Conservation (phyloP, 108 stramenopile species). For the Pinguiococcus pyrenoidosus region DNA sequence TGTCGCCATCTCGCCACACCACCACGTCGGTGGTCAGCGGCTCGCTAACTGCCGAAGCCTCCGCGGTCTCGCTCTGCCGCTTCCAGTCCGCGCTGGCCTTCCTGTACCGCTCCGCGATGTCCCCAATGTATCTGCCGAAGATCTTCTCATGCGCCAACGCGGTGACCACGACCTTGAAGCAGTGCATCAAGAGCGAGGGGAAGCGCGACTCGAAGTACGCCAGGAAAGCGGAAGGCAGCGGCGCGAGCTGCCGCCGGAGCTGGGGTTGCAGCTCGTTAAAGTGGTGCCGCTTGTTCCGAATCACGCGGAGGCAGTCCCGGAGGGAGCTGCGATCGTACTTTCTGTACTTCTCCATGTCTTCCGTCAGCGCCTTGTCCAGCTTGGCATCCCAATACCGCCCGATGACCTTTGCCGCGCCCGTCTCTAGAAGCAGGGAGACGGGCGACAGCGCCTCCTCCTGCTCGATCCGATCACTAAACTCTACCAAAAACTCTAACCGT, state of each 20-base stretch:
- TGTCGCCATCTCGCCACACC: not conserved
- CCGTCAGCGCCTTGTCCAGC: slow-evolving; percentile 58
- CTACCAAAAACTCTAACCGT: slow-evolving; percentile 67
- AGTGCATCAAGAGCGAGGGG: slow-evolving; percentile 76
- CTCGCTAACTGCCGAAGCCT: no score
- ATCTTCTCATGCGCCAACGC: slow-evolving; percentile 14
- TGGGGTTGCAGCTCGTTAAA: slow-evolving; percentile 64
- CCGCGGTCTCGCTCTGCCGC: no score
- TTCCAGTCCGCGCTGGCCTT: not conserved
- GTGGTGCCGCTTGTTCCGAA: slow-evolving; percentile 89
- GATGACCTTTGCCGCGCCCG: slow-evolving; percentile 56
- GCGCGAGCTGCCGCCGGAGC: slow-evolving; percentile 36
- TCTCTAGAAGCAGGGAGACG: slow-evolving; percentile 52
- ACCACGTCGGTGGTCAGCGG: not conserved
- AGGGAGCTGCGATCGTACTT: slow-evolving; percentile 78
- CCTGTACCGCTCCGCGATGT: not conserved
- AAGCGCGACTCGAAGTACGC: slow-evolving; percentile 59
- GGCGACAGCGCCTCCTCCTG: slow-evolving; percentile 13
- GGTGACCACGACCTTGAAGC: slow-evolving; percentile 36
- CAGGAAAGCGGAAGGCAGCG: not conserved
- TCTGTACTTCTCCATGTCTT: slow-evolving; percentile 60
- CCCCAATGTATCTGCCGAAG: slow-evolving; percentile 19
- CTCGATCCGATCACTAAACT: slow-evolving; percentile 77
- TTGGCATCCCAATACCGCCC: slow-evolving; percentile 68
- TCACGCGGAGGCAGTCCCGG: slow-evolving; percentile 68